Base-by-base conservation (phyloP, 805 yeast genomes). In the Wickerhamomyces mucosus region DNA sequence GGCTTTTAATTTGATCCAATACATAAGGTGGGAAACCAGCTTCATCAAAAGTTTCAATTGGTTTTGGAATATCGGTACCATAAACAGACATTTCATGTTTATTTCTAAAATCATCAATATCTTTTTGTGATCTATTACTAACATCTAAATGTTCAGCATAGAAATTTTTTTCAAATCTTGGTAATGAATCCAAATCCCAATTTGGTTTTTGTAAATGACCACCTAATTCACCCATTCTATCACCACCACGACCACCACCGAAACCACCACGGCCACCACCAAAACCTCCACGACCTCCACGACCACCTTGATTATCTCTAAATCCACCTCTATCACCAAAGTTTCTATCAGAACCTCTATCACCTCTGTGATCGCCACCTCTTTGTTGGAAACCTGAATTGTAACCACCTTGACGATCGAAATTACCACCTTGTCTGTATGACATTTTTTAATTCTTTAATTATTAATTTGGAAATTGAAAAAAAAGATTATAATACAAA, bases 1-100 rank as follows among this genome's bases (percentile, higher is more conserved):
- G 86, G 38, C 77, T 77, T 62, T 81, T 74, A 48, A 92, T 88
- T 69, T 89, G 96, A 37, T 62, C 67, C 54, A 92, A 69, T 27
- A 89, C 96, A 57, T 89, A 88, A 48, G 76, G 82, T 44, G 98
- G 98, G 73, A 92, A 89, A 29, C 96, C 96, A 54, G 96, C 96
- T 68, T 92, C 97, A 45, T 92, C 96, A 49, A 92, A 92, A 30
- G 72, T 50, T 46, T 89, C 78, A 53, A 92, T 81, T 50, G 98
- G 98, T 64, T 86, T 81, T 48, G 97, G 97, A 48, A 92, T 84
- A 45, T 86, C 81, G 29, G 64, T 55, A 49, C 98, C 98, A 38
- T 63, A 56, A 40, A 82, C 71, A 38, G 79, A 77, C 97, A 92
- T 92, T 52, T 85, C 89, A 58, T 78, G 68, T 49, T 76, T 76